Evolutionary conservation across 2,329 filamentous ascomycete genomes (phyloP).

Genomic region (Graphilbum ipis-grandicollis): DNA sequence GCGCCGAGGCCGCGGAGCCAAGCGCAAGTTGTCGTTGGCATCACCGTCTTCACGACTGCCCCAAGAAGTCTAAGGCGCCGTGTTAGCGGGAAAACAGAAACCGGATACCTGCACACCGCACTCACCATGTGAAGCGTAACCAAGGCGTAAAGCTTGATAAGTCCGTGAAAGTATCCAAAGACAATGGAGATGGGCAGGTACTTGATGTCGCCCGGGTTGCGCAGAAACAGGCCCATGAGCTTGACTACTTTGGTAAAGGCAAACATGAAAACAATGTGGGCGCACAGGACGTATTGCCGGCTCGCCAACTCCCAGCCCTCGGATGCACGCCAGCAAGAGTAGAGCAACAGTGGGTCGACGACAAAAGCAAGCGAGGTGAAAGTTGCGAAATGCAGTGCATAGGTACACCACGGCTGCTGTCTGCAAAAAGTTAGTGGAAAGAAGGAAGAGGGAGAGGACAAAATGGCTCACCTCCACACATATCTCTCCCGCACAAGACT

Average conservation of each 20-base stretch:
- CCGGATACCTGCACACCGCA: no score
- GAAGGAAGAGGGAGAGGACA: no score
- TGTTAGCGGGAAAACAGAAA: constrained; percentile 3
- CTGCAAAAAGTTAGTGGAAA: no score
- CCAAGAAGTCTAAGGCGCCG: constrained; percentile 61
- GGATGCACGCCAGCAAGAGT: constrained; percentile 52
- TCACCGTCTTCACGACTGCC: constrained; percentile 87
- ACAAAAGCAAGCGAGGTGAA: constrained; percentile 75
- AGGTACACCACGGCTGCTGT: constrained; percentile 83
- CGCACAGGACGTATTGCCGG: constrained; percentile 38
- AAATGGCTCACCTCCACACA: constrained; percentile 68
- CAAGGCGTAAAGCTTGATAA: constrained; percentile 81
- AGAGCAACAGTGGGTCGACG: constrained; percentile 57
- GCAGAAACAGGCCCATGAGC: constrained; percentile 68
- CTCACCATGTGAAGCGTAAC: constrained; percentile 70
- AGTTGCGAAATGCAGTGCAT: constrained; percentile 82
- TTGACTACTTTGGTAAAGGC: constrained; percentile 80
- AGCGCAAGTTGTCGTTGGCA: constrained; percentile 41
- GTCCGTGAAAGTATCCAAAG: constrained; percentile 84
- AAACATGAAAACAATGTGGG: constrained; percentile 58
- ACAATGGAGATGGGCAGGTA: constrained; percentile 71
- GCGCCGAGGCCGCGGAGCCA: constrained; percentile 7
- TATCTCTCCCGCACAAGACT: constrained; percentile 70
- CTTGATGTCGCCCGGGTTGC: constrained; percentile 64
- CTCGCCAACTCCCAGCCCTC: constrained; percentile 36